phyloP scores from a whole-genome alignment of 2,329 filamentous ascomycete species.

The Fusarium camptoceras region DNA sequence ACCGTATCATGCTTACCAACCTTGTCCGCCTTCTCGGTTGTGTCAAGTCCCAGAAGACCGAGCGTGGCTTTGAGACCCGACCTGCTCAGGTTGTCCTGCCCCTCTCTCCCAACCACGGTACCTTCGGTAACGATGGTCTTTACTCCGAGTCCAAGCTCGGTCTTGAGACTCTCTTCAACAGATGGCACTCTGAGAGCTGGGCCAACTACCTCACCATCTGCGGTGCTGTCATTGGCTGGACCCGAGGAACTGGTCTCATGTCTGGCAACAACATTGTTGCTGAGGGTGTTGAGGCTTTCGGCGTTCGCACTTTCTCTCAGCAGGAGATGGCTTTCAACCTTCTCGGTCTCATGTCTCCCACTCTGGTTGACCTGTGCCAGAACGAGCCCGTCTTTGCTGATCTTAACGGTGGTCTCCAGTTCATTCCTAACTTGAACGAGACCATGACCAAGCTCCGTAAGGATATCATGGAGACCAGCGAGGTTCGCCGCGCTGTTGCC shows the following conservation, averaged over 20 bases:
- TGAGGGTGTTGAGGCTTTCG: conserved; percentile 95
- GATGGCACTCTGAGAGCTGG: conserved; percentile 98
- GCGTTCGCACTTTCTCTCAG: conserved; percentile 97
- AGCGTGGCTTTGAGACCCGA: conserved; percentile 90
- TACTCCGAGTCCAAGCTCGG: conserved; percentile 99
- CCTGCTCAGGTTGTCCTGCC: conserved; percentile 97
- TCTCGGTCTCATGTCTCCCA: conserved; percentile 93
- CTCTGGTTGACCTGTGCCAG: conserved; percentile 95
- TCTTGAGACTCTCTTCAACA: conserved; percentile 96
- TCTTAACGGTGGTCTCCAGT: conserved; percentile 96
- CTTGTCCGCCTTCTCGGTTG: conserved; percentile 88
- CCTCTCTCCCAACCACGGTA: conserved; percentile 97
- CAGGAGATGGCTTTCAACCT: conserved; percentile 99
- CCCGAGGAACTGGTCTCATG: conserved; percentile 97
- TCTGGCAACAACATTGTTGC: conserved; percentile 97
- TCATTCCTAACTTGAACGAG: conserved; percentile 94
- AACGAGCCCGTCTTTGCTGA: conserved; percentile 95
- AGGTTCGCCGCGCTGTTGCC: conserved; percentile 91
- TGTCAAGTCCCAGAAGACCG: conserved; percentile 91
- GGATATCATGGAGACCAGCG: conserved; percentile 94
- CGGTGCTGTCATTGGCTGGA: conserved; percentile 98
- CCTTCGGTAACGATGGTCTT: conserved; percentile 96
- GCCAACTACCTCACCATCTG: conserved; percentile 97
- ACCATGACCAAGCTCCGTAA: conserved; percentile 93
- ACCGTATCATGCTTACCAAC: conserved; percentile 99